A percentile compares a stretch with the other conserved stretches of the same genome.
Conservation (phyloP, 208 protist species). For the Herpetomonas samuelpessoai region DNA sequence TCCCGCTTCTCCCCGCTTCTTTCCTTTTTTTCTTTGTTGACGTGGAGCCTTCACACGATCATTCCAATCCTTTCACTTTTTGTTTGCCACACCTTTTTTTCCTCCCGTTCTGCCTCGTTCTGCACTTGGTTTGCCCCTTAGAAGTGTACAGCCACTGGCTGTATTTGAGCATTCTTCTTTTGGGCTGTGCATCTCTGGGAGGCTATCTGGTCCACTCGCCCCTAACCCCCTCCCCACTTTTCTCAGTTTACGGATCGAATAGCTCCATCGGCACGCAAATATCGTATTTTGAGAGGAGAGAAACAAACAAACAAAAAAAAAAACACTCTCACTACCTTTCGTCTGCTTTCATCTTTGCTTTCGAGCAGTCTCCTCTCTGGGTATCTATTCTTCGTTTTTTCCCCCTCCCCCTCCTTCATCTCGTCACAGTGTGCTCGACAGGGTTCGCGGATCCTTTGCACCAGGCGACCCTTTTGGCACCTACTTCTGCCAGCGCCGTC, state of each 20-base stretch:
- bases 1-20: too few relatives aligned
- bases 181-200: neutral
- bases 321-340: conserved; percentile 2
- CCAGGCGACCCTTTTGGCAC: too few relatives aligned
- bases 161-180: conserved; percentile 11
- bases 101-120: too few relatives aligned
- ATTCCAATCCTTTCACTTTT: too few relatives aligned
- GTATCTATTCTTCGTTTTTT: neutral
- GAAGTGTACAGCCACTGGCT: too few relatives aligned
- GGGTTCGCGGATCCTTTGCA: too few relatives aligned
- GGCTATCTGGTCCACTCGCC: too few relatives aligned
- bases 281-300: too few relatives aligned
- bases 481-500: neutral
- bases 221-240: too few relatives aligned
- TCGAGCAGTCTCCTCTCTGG: neutral
- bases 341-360: conserved; percentile 9
- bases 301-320: conserved; percentile 5
- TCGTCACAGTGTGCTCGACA: neutral
- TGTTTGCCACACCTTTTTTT: conserved; percentile 1
- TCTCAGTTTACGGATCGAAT: too few relatives aligned
- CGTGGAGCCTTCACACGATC: too few relatives aligned
- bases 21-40: conserved; percentile 1
- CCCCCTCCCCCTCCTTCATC: neutral
- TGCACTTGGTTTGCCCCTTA: conserved; percentile 1
- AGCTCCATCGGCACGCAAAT: too few relatives aligned